Evolutionary conservation across 306 rosid species (phyloP).

Genomic region (Phaseolus lunatus): DNA sequence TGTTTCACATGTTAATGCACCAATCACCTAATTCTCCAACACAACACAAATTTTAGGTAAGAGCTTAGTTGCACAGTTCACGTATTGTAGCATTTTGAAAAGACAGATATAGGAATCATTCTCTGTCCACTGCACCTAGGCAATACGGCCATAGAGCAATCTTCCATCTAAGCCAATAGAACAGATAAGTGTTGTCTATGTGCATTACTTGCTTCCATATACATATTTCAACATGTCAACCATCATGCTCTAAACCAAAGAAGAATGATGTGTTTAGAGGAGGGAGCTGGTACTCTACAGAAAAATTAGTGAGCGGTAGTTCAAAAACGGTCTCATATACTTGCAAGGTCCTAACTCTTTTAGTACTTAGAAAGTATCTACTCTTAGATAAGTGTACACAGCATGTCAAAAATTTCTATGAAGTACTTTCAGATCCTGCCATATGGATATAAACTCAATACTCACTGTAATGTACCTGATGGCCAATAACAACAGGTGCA

Average conservation of each 20-base stretch:
- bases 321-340: background rate
- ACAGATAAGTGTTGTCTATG: background rate
- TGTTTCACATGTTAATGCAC: slow-evolving; percentile 27
- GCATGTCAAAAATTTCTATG: background rate
- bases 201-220: background rate
- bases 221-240: slow-evolving; percentile 19
- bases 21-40: slow-evolving; percentile 6
- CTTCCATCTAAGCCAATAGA: slow-evolving; percentile 17
- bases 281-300: background rate
- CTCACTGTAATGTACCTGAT: slow-evolving; percentile 76
- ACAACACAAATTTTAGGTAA: background rate
- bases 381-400: background rate
- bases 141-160: background rate
- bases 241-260: background rate
- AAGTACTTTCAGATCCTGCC: background rate
- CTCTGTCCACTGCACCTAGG: background rate
- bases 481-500: slow-evolving; percentile 98
- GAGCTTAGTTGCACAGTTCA: slow-evolving; percentile 23
- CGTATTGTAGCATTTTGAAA: slow-evolving; percentile 1
- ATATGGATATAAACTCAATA: slow-evolving; percentile 35
- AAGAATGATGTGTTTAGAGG: background rate
- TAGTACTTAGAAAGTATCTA: slow-evolving; percentile 1
- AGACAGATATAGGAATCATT: background rate
- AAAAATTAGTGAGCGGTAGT: background rate
- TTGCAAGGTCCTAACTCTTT: slow-evolving; percentile 1